Evolutionary conservation across 1,284 basidiomycete genomes (phyloP), one percentile per base, ranked within the genome.

Genomic region (Lignosus rhinocerotis): DNA sequence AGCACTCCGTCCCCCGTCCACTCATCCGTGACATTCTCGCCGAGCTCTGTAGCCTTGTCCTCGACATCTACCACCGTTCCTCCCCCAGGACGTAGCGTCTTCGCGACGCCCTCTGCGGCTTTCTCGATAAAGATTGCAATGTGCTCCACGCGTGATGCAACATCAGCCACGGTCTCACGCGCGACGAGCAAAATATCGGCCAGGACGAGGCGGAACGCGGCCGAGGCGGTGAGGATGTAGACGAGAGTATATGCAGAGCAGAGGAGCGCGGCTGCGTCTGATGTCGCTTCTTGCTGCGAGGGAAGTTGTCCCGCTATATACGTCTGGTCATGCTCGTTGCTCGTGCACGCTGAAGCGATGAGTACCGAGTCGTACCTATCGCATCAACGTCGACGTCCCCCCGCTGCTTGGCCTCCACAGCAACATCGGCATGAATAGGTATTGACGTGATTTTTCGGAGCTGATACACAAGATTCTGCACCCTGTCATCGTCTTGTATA

Each of bases 201-300:
- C 1, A 81, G 60, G 33, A 81, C 58, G 48, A 77, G 65, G 9
- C 81, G 79, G 69, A 82, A 80, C 2, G 74, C 69, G 9, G 76
- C 67, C 2, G 80, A 82, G 1, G 78, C 78, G n/a, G 80, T 53
- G 25, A 76, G 60, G 5, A 78, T 71, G 25, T 66, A 62, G 33
- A 71, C 41, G 19, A 83, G 63, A 2, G 72, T 68, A 46, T 69
- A 71, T 6, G 78, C 30, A 2, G 77, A 75, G 31, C 62, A 51
- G 10, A 75, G 21, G 19, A 80, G 60, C 9, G 69, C 68, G 11
- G 64, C 58, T 11, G 72, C 63, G 62, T 83, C 81, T 36, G 63
- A 63, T 2, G 64, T 58, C 3, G 78, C 53, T 64, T 82, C 77
- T 11, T 46, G 16, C n/a, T 42, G 52, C 14, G 58, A 56, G 1